These are phyloP conservation scores for Verticillium dahliae DNA, from an alignment of 2,329 filamentous ascomycete genomes.

Conservation along the genomic window DNA sequence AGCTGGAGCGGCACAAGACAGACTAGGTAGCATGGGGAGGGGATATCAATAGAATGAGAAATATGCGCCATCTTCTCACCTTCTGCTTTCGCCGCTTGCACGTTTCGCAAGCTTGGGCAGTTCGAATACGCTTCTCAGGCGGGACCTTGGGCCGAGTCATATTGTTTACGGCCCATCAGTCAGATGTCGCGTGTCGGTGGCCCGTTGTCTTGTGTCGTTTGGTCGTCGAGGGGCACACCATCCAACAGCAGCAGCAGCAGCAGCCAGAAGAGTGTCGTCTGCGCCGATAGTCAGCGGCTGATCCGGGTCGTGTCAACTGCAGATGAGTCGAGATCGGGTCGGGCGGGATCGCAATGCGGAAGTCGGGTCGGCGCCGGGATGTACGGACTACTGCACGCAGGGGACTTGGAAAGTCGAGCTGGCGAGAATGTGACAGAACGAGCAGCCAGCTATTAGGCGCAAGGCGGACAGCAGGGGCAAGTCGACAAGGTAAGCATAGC, in stretches of 20 bases:
- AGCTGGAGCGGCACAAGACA: too few relatives aligned
- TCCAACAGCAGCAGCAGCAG: conserved; percentile 5
- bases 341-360: conserved; percentile 2
- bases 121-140: conserved; percentile 55
- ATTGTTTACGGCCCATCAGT: conserved; percentile 15
- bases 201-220: neutral
- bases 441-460: neutral
- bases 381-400: conserved; percentile 5
- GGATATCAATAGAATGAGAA: neutral
- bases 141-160: conserved; percentile 51
- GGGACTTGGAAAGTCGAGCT: neutral
- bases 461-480: neutral
- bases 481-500: neutral
- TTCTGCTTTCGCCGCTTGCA: conserved; percentile 65
- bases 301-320: neutral
- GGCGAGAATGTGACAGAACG: neutral
- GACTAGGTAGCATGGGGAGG: too few relatives aligned
- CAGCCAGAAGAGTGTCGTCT: neutral
- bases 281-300: neutral
- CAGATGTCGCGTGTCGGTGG: conserved; percentile 1
- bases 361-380: conserved; percentile 4
- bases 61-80: conserved; percentile 31
- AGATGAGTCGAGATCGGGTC: neutral
- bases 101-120: conserved; percentile 55
- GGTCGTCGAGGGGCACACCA: conserved; percentile 5